Evolutionary conservation across 306 rosid species (phyloP).

Genomic region (Cucurbita ficifolia): DNA sequence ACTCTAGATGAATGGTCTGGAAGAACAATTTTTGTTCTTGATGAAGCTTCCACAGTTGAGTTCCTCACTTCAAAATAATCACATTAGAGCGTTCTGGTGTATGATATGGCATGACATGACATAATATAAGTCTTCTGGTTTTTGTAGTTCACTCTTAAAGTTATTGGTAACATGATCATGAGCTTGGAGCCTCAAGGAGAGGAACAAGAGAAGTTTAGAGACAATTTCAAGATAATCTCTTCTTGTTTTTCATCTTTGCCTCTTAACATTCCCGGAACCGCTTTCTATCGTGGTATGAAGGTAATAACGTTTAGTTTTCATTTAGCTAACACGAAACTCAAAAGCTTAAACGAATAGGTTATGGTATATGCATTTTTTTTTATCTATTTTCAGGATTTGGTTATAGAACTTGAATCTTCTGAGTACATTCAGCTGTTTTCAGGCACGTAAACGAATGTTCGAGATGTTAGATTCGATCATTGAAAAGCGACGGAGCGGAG

Average conservation of each 20-base stretch:
- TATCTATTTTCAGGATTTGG: background rate
- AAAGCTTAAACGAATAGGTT: background rate
- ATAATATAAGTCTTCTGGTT: background rate
- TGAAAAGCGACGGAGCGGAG: conserved; percentile 42
- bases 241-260: conserved; percentile 82
- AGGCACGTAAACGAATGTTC: no score
- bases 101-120: background rate
- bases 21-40: conserved; percentile 42
- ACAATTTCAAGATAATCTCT: conserved; percentile 67
- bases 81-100: background rate
- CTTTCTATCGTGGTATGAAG: conserved; percentile 65
- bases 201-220: conserved; percentile 63
- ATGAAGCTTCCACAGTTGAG: conserved; percentile 80
- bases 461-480: conserved; percentile 18
- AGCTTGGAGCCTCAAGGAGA: conserved; percentile 74
- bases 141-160: conserved; percentile 69
- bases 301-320: conserved; percentile 14
- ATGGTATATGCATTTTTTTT: background rate
- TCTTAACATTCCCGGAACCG: conserved; percentile 66
- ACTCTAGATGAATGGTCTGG: conserved; percentile 53
- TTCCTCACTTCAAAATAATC: background rate
- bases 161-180: conserved; percentile 86
- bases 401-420: background rate
- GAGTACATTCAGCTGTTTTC: background rate
- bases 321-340: background rate